Evolutionary conservation across 2,329 filamentous ascomycete genomes (phyloP).

Genomic region (Colletotrichum destructivum): DNA sequence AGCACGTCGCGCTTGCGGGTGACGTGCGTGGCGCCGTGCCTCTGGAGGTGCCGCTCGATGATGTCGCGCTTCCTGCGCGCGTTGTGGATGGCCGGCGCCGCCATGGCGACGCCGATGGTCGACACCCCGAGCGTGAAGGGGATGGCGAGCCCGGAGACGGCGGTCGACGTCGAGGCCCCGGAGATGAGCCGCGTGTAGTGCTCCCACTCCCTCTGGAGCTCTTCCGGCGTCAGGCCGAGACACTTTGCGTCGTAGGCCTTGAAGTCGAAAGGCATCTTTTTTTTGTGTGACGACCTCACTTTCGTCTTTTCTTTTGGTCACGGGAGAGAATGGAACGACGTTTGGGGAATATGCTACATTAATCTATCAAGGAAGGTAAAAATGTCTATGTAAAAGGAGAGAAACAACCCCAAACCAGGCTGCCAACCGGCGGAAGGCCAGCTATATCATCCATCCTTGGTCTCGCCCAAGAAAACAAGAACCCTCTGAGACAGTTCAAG

Average conservation of each 20-base stretch:
- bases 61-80: slow-evolving; percentile 60
- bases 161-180: slow-evolving; percentile 57
- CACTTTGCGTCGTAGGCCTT: slow-evolving; percentile 58
- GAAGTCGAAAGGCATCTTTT: slow-evolving; percentile 58
- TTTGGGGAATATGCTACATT: too few species aligned
- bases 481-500: background rate
- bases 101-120: slow-evolving; percentile 56
- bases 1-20: slow-evolving; percentile 59
- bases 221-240: slow-evolving; percentile 52
- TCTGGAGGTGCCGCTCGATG: slow-evolving; percentile 56
- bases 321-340: too few species aligned
- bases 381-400: background rate
- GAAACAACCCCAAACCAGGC: background rate
- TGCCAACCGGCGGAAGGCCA: background rate
- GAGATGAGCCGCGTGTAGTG: slow-evolving; percentile 60
- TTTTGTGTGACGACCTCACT: too few species aligned
- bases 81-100: slow-evolving; percentile 59
- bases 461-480: background rate
- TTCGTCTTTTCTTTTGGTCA: too few species aligned
- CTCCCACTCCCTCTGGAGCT: slow-evolving; percentile 60
- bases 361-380: too few species aligned
- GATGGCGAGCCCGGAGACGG: slow-evolving; percentile 55
- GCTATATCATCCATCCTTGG: background rate
- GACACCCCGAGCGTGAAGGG: slow-evolving; percentile 58
- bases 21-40: slow-evolving; percentile 52